Evolutionary conservation across 805 yeast species (phyloP).

Genomic region (Hanseniaspora vineae): DNA sequence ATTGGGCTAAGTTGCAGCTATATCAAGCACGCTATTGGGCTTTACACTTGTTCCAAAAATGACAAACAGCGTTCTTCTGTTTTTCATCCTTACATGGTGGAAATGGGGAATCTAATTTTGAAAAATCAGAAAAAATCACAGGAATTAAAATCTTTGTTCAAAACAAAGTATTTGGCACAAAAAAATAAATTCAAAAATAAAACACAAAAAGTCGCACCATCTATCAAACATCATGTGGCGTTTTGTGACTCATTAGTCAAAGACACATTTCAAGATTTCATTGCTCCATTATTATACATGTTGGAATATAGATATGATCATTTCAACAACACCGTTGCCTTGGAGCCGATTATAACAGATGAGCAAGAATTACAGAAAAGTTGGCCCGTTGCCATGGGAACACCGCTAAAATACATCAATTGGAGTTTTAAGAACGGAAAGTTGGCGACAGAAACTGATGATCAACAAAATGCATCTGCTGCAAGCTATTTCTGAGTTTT

Average conservation of each 20-base stretch:
- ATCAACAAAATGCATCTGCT: not conserved
- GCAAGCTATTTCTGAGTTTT: too few relatives aligned
- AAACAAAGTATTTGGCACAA: not conserved
- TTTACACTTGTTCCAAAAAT: not conserved
- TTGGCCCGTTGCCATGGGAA: not conserved
- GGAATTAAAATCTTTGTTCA: not conserved
- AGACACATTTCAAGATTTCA: not conserved
- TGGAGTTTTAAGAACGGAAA: not conserved
- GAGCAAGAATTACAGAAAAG: not conserved
- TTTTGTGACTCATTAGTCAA: not conserved
- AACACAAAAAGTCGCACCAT: not conserved
- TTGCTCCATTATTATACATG: not conserved
- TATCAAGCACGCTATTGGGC: not conserved
- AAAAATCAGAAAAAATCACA: not conserved
- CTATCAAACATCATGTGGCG: too few relatives aligned
- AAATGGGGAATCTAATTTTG: not conserved
- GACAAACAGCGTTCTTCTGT: not conserved
- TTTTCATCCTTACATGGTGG: not conserved
- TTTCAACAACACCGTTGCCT: not conserved
- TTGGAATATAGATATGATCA: slow-evolving; percentile 1
- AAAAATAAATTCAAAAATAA: not conserved
- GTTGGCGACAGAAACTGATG: not conserved
- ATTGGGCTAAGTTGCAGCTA: not conserved
- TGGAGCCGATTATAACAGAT: not conserved
- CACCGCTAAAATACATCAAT: not conserved